These are phyloP conservation scores for Podila verticillata DNA, from an alignment of 192 early-diverging fungal genomes.

Conservation along the genomic window DNA sequence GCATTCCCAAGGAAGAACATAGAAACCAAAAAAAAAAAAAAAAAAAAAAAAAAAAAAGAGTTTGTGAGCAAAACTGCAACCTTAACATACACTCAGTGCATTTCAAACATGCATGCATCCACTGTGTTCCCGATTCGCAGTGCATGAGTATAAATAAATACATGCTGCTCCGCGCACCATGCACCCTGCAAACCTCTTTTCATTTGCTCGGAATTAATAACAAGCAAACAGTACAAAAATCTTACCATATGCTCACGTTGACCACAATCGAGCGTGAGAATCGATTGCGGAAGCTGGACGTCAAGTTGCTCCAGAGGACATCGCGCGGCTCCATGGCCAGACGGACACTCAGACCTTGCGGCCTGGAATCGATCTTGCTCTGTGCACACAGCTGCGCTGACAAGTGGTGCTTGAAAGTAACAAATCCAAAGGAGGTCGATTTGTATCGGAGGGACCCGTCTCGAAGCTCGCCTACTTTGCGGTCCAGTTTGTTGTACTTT, in stretches of 20 bases:
- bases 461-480: conserved; percentile 49
- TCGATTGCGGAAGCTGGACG: conserved; percentile 51
- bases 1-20: neutral
- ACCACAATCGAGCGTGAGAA: conserved; percentile 56
- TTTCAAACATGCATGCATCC: no score
- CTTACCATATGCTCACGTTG: conserved; percentile 57
- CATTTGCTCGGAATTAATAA: conserved; percentile 12
- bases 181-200: no score
- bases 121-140: no score
- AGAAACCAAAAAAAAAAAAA: neutral
- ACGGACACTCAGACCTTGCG: conserved; percentile 58
- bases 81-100: no score
- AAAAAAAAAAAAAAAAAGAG: neutral
- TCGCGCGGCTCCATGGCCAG: conserved; percentile 73
- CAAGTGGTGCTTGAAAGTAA: conserved; percentile 66
- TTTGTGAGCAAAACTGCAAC: no score
- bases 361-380: conserved; percentile 59
- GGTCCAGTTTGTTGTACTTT: conserved; percentile 57
- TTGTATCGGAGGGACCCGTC: conserved; percentile 55
- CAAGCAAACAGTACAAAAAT: conserved; percentile 45
- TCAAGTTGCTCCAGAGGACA: conserved; percentile 66
- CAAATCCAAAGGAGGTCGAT: conserved; percentile 66
- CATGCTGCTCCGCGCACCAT: no score
- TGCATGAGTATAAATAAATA: no score
- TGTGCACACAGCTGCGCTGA: conserved; percentile 68